A percentile compares a stretch with the other conserved stretches of the same genome.
These are phyloP conservation scores for Coemansia sp. DNA, from an alignment of 192 early-diverging fungal species.

Conservation along the genomic window DNA sequence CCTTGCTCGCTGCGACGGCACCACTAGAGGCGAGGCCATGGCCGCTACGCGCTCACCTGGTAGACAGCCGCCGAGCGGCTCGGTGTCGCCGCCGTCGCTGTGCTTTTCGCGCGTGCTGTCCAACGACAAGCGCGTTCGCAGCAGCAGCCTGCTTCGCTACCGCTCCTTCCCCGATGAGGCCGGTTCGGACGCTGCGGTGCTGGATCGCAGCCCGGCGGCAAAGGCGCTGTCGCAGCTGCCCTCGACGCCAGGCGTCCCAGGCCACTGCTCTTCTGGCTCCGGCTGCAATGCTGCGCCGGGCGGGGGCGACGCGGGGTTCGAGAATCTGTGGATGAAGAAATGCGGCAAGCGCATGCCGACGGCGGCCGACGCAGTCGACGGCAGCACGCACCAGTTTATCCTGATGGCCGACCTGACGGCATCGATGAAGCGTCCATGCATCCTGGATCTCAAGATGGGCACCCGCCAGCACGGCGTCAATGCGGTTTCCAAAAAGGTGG, in stretches of 20 bases:
- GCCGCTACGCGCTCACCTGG: background rate
- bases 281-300: slow-evolving; percentile 2
- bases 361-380: slow-evolving; percentile 31
- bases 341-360: slow-evolving; percentile 54
- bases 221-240: background rate
- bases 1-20: background rate
- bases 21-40: background rate
- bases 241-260: slow-evolving; percentile 10
- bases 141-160: slow-evolving; percentile 34
- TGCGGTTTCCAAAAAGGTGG: slow-evolving; percentile 75
- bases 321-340: slow-evolving; percentile 48
- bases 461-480: slow-evolving; percentile 93
- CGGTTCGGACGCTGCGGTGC: background rate
- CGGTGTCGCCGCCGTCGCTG: background rate
- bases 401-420: slow-evolving; percentile 92
- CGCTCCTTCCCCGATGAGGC: slow-evolving; percentile 24
- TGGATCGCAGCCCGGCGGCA: background rate
- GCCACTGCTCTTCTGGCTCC: background rate
- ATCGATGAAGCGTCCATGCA: slow-evolving; percentile 84
- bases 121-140: slow-evolving; percentile 12
- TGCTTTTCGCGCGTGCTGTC: slow-evolving; percentile 7
- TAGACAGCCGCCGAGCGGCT: background rate
- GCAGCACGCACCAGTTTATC: slow-evolving; percentile 77
- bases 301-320: slow-evolving; percentile 17
- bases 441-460: slow-evolving; percentile 98